These are phyloP conservation scores for Penicillium manginii DNA, from an alignment of 495 filamentous ascomycete species.

Conservation along the genomic window DNA sequence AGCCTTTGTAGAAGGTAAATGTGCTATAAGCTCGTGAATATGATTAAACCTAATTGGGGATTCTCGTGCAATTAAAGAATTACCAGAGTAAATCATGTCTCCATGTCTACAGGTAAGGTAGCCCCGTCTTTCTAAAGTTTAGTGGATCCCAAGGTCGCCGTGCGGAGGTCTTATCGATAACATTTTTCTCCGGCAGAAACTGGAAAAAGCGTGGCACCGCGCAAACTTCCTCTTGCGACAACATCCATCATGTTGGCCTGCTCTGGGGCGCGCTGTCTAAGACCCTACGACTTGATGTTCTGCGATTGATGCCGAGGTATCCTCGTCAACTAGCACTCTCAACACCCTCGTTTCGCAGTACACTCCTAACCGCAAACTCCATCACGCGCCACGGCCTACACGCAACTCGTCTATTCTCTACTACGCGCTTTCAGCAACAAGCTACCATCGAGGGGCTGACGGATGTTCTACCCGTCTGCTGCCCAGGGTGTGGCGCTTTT, in stretches of 20 bases:
- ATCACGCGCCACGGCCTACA: background rate
- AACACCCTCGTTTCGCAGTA: slow-evolving; percentile 10
- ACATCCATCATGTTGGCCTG: slow-evolving; percentile 37
- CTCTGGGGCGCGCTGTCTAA: slow-evolving; percentile 33
- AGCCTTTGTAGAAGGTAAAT: no score
- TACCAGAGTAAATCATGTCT: background rate
- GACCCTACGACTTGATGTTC: slow-evolving; percentile 10
- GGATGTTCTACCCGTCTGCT: slow-evolving; percentile 49
- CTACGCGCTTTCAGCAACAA: slow-evolving; percentile 9
- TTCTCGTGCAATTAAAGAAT: no score
- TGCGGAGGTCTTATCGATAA: slow-evolving; percentile 28
- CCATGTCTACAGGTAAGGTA: no score
- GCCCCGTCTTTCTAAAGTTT: no score
- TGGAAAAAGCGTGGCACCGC: slow-evolving; percentile 26
- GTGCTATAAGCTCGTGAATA: no score
- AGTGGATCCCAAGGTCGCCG: slow-evolving; percentile 1
- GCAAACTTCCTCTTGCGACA: slow-evolving; percentile 14
- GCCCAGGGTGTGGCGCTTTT: slow-evolving; percentile 88
- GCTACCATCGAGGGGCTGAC: slow-evolving; percentile 10
- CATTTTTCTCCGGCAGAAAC: slow-evolving; percentile 23
- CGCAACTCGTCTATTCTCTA: slow-evolving; percentile 29
- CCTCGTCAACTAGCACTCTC: background rate
- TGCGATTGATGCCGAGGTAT: background rate
- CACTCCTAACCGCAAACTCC: background rate
- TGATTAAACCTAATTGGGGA: no score